Evolutionary conservation across 768 basidiomycete genomes (phyloP).

Genomic region (Porphyrellus cyaneotinctus): DNA sequence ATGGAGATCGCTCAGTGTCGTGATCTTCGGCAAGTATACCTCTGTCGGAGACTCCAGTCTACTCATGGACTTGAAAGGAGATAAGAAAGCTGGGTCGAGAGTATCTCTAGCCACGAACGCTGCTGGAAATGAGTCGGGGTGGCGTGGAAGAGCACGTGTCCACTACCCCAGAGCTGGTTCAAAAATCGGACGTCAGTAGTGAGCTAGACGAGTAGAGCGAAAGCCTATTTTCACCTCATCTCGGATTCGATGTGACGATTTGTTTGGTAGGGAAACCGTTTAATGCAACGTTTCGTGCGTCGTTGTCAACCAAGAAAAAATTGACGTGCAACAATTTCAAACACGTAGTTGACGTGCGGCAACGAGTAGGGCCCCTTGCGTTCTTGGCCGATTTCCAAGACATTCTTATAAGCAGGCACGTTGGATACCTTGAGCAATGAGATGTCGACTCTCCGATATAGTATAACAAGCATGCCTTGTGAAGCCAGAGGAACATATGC

Average conservation of each 20-base stretch:
- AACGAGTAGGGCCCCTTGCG: constrained; percentile 37
- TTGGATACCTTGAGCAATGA: constrained; percentile 16
- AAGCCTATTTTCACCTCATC: constrained; percentile 26
- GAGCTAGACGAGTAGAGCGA: neutral
- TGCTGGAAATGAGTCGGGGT: constrained; percentile 48
- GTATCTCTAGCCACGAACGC: constrained; percentile 54
- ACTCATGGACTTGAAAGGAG: constrained; percentile 17
- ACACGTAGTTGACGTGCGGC: constrained; percentile 8
- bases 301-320: constrained; percentile 39
- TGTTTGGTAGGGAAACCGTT: constrained; percentile 38
- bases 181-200: neutral
- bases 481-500: constrained; percentile 20
- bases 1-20: constrained; percentile 42
- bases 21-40: constrained; percentile 31
- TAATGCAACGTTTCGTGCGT: constrained; percentile 36
- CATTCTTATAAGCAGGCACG: constrained; percentile 19
- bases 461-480: constrained; percentile 9
- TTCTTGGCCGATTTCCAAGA: constrained; percentile 36
- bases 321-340: neutral
- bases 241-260: constrained; percentile 38
- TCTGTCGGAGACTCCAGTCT: constrained; percentile 14
- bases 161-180: constrained; percentile 50
- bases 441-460: neutral
- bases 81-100: constrained; percentile 44
- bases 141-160: constrained; percentile 56